Conservation (phyloP, 2,329 filamentous ascomycete species). For the Orbilia ellipsospora region DNA sequence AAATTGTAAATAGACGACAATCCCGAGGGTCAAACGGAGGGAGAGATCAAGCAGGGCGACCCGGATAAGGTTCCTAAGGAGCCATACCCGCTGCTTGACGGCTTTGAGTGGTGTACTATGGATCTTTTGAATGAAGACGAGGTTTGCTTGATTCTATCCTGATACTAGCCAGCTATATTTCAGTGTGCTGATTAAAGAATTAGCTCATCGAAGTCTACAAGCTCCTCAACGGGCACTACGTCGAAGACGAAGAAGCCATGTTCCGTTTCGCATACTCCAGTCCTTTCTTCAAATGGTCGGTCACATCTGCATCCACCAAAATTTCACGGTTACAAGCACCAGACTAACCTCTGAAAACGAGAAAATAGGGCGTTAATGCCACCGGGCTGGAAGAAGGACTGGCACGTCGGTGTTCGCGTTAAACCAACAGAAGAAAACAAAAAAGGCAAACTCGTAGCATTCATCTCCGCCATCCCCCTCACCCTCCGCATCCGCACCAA, state of each 20-base stretch:
- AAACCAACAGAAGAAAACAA: slow-evolving; percentile 64
- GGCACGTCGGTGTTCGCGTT: slow-evolving; percentile 93
- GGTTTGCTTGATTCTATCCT: slow-evolving; percentile 54
- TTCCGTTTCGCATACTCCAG: slow-evolving; percentile 97
- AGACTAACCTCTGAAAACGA: not conserved
- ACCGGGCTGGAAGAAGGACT: slow-evolving; percentile 91
- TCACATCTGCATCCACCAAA: slow-evolving; percentile 18
- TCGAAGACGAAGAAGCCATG: slow-evolving; percentile 96
- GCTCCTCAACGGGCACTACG: slow-evolving; percentile 90
- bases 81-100: slow-evolving; percentile 78
- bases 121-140: slow-evolving; percentile 81
- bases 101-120: slow-evolving; percentile 94
- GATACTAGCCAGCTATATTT: not conserved
- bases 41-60: slow-evolving; percentile 83
- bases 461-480: slow-evolving; percentile 93
- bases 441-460: slow-evolving; percentile 88
- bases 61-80: slow-evolving; percentile 82
- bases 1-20: slow-evolving; percentile 64
- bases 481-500: slow-evolving; percentile 82
- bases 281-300: slow-evolving; percentile 87
- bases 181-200: too few species aligned
- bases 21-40: slow-evolving; percentile 71
- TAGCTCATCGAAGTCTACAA: slow-evolving; percentile 90
- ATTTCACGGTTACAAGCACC: not conserved
- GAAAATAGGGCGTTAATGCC: slow-evolving; percentile 83